Base-by-base conservation (phyloP, 208 protist species). In the Kentomonas sorsogonicus region DNA sequence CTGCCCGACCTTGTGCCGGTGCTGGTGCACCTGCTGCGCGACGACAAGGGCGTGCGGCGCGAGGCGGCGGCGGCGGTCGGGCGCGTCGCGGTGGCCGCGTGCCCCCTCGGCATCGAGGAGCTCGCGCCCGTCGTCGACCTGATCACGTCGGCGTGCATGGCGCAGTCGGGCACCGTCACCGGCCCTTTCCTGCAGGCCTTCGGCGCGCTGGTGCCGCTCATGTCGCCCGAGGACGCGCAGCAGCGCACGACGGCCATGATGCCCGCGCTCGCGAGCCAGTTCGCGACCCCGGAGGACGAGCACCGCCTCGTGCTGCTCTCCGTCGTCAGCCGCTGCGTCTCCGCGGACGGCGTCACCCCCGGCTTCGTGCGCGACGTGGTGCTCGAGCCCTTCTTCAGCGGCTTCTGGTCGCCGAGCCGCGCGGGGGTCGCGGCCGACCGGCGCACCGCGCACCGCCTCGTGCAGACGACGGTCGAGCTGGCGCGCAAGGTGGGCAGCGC, bases 261-360 rank as follows among this genome's bases (percentile, higher is more conserved):
- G 86, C 63, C 78, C 5, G 94, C 89, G 41, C 74, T 99, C 3
- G 91, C 99, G 40, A 89, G 84, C 46, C 81, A 96, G 58, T 96
- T 97, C 69, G 84, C 74, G 53, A 91, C 80, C 11, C 96, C 96
- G 11, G 98, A 99, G 66, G 96, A 98, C 53, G 98, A 99, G 74
- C 99, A 99, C 87, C 98, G 99, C 58, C 98, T 98, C 70, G 98
- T 99, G 60, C 86, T 99, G 41, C 82, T 99, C 20, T 97, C 97
- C 53, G 97, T 99, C 0, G 93, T 99, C 20, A 96, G 98, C 47
- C 96, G 99, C 73, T 99, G 97, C 77, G 94, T 99, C 6, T 63
- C 67, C 3, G 98, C 98, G 0, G 97, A 99, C 5, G 98, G 98
- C 53, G 97, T 99, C 6, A 86, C 94, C 22, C 64, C 91, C 20